Evolutionary conservation across 768 basidiomycete genomes (phyloP), one percentile per base, ranked within the genome.

Genomic region (Suillus alpinus): DNA sequence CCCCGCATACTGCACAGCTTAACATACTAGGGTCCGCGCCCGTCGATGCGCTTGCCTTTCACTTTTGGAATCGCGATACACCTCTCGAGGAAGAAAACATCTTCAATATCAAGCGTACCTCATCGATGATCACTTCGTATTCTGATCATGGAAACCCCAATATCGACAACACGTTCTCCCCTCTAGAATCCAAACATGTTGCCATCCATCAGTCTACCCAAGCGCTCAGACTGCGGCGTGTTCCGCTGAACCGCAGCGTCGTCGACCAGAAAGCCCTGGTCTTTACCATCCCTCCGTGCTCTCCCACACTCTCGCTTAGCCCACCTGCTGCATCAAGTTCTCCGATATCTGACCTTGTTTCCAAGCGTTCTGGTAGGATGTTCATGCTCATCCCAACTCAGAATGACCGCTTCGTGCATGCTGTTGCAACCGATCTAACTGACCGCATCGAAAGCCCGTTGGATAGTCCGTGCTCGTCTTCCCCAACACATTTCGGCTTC

Each of bases 341-440:
- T 32, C 57, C 13, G 1, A 20, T 14, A 34, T 51, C 58, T 41
- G 61, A 58, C 10, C 12, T 49, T 43, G 37, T 63, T n/a, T 67
- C 57, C 37, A 67, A 69, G 57, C 71, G 63, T 44, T 63, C 63
- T 8, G 64, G 60, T 50, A 58, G 63, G 50, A 62, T 57, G 1
- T 67, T 65, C 52, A 53, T 60, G 32, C 65, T 65, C 31, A 59
- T 63, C 44, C 62, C 69, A 29, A 51, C 60, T 34, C 50, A 61
- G 32, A 58, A 62, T 58, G 58, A 65, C 44, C 59, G 62, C 23
- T 63, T 65, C 41, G 57, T 61, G 37, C 71, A 65, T 56, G 57
- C 57, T 59, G 53, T 66, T 43, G 63, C 59, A 56, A 31, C 20
- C 43, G 49, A 36, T 51, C 31, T 31, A 9, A 14, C 56, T 39